Base-by-base conservation (phyloP, 495 filamentous ascomycete genomes). In the Thermothielavioides terrestris region DNA sequence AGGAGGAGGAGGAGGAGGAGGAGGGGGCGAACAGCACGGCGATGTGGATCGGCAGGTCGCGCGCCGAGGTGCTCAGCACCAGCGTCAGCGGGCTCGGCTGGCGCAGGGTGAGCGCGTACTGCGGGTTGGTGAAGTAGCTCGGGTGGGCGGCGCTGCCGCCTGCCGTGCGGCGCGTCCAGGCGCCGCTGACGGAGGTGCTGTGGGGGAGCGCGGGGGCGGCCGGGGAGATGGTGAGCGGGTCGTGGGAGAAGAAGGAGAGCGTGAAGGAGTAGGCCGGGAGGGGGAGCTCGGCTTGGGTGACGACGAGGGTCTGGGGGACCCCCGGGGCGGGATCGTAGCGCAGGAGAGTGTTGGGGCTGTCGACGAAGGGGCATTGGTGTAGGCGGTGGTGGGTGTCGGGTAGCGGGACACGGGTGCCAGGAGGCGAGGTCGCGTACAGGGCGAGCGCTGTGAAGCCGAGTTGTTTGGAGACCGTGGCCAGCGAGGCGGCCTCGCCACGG, bases 261-360 rank as follows among this genome's bases (percentile, higher is more conserved):
- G 90, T 92, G 67, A 97, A 95, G 37, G 78, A 80, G 60, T 92
- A 85, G 39, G 66, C 74, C 4, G 75, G 66, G 2, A 81, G 68
- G 4, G 85, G 81, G 7, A 97, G 72, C 14, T 82, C 81, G 62
- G 92, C 80, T 58, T 94, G 80, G 9, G 86, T 81, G 28, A 89
- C 75, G 20, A 90, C 89, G 17, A 88, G 67, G 0, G 91, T 97
- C 59, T 89, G 90, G 1, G 74, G 70, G 18, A 72, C 70, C 21
- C 67, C 41, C 59, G 17, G 79, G 60, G 21, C 76, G 64, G 86
- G 74, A 9, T 86, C 80, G 34, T 94, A 75, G 47, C 83, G 80
- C 26, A 92, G 81, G 12, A 97, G 79, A 10, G 85, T 94, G 62
- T 97, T 94, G 11, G 90, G 89, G 2, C 89, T 91, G 63, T 95